phyloP scores from a whole-genome alignment of 1,139 yeast genomes.

The Pichia kudriavzevii region DNA sequence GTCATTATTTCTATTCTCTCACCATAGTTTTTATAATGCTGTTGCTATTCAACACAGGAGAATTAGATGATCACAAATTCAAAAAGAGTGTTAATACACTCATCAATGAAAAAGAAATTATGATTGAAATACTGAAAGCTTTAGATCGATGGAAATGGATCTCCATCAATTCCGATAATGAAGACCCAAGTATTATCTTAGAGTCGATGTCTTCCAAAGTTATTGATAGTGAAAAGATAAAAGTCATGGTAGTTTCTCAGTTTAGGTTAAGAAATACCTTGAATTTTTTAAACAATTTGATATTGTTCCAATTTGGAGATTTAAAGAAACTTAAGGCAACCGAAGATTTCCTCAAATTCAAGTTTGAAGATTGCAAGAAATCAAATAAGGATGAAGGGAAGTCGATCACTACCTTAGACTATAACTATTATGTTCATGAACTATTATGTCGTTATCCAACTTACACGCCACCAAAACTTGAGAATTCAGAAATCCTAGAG shows the following conservation, averaged over 20 bases:
- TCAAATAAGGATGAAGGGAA: slow-evolving; percentile 11
- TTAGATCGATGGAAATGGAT: slow-evolving; percentile 66
- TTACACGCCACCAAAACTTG: slow-evolving; percentile 42
- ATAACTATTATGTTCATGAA: slow-evolving; percentile 71
- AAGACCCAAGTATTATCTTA: slow-evolving; percentile 14
- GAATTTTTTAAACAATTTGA: slow-evolving; percentile 48
- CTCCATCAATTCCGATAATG: slow-evolving; percentile 25
- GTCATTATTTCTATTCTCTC: slow-evolving; percentile 35
- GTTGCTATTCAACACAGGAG: slow-evolving; percentile 15
- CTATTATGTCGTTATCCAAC: slow-evolving; percentile 69
- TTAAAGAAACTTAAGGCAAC: slow-evolving; percentile 35
- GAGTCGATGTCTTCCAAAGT: slow-evolving; percentile 13
- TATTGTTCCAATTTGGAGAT: slow-evolving; percentile 63
- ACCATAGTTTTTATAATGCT: slow-evolving; percentile 33
- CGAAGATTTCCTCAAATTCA: slow-evolving; percentile 40
- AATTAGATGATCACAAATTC: slow-evolving; percentile 8
- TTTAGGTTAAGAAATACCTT: slow-evolving; percentile 47
- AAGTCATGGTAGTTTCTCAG: slow-evolving; percentile 16
- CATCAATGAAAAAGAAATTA: slow-evolving; percentile 15
- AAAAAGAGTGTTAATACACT: slow-evolving; percentile 7
- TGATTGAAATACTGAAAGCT: slow-evolving; percentile 41
- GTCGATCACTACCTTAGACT: slow-evolving; percentile 60
- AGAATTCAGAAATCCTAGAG: slow-evolving; percentile 39
- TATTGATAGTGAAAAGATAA: slow-evolving; percentile 5
- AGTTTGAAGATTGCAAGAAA: slow-evolving; percentile 14